Percentiles rank a stretch among this genome's conserved stretches.
Conservation (phyloP, 257 asterid genomes). For the Lantana camara region DNA sequence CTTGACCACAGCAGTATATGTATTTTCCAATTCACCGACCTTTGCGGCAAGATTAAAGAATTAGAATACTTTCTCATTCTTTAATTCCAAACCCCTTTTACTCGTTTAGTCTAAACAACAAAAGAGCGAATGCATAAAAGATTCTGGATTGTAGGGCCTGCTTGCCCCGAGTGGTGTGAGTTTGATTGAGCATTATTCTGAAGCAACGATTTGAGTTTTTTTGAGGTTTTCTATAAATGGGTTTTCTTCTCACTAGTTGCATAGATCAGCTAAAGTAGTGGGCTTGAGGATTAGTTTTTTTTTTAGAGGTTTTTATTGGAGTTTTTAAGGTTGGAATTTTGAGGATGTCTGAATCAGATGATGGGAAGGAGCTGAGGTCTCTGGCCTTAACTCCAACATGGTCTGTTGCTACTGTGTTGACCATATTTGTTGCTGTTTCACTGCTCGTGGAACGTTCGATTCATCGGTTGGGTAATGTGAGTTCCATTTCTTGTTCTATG, state of each 20-base stretch:
- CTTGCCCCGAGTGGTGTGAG: conserved; percentile 15
- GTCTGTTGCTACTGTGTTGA: conserved; percentile 94
- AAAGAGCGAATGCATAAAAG: background rate
- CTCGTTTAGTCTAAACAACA: conserved; percentile 16
- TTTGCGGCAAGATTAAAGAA: conserved; percentile 22
- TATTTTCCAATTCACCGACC: conserved; percentile 27
- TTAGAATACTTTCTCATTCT: conserved; percentile 13
- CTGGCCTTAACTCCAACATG: conserved; percentile 95
- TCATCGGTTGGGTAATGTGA: conserved; percentile 80
- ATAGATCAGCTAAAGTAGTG: background rate
- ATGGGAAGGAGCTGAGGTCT: conserved; percentile 64
- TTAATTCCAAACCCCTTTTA: conserved; percentile 18
- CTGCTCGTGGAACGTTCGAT: conserved; percentile 93
- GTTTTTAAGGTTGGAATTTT: conserved; percentile 2
- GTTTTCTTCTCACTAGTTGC: background rate
- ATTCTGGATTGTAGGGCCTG: conserved; percentile 14
- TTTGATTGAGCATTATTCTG: conserved; percentile 28
- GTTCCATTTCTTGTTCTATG: conserved; percentile 25
- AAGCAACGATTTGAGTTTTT: conserved; percentile 20
- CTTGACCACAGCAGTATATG: background rate
- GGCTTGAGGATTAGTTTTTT: conserved; percentile 15
- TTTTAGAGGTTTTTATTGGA: background rate
- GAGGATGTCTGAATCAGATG: conserved; percentile 55
- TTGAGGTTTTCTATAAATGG: background rate
- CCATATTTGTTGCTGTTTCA: conserved; percentile 87